Conservation (phyloP, 176 grass and related monocot genomes). For the Triticum turgidum region DNA sequence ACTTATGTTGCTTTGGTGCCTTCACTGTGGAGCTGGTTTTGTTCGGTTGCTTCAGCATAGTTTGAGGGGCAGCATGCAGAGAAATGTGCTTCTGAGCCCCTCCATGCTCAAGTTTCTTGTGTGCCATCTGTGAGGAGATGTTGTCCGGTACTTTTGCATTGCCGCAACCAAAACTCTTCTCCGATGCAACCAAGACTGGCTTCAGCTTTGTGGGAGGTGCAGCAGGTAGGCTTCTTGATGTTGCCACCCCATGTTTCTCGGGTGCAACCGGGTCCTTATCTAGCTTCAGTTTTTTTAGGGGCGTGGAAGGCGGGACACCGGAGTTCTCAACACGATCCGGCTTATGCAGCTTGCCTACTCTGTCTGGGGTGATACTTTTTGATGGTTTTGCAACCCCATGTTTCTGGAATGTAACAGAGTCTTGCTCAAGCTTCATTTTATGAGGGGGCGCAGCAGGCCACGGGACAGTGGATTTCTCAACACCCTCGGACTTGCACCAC, state of each 20-base stretch:
- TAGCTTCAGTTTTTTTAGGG: neutral
- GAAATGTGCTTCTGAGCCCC: neutral
- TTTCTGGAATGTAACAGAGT: neutral
- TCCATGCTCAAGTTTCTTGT: neutral
- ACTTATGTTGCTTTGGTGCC: neutral
- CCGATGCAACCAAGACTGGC: neutral
- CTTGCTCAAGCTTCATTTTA: neutral
- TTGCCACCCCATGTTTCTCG: neutral
- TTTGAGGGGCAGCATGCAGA: neutral
- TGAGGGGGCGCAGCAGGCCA: neutral
- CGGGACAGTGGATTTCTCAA: neutral
- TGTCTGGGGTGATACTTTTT: neutral
- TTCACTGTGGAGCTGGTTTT: conserved; percentile 14
- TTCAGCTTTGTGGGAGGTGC: conserved; percentile 2
- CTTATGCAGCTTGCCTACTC: neutral
- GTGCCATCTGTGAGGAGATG: conserved; percentile 5
- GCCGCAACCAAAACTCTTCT: neutral
- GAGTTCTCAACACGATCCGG: conserved; percentile 1
- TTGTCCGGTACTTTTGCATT: conserved; percentile 1
- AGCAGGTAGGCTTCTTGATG: neutral
- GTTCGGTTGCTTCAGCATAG: neutral
- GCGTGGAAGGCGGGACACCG: neutral
- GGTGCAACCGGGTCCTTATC: neutral
- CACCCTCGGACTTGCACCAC: neutral
- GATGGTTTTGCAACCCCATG: neutral